These are phyloP conservation scores for Coffea humblotiana DNA, from an alignment of 305 asterid species.

Conservation along the genomic window DNA sequence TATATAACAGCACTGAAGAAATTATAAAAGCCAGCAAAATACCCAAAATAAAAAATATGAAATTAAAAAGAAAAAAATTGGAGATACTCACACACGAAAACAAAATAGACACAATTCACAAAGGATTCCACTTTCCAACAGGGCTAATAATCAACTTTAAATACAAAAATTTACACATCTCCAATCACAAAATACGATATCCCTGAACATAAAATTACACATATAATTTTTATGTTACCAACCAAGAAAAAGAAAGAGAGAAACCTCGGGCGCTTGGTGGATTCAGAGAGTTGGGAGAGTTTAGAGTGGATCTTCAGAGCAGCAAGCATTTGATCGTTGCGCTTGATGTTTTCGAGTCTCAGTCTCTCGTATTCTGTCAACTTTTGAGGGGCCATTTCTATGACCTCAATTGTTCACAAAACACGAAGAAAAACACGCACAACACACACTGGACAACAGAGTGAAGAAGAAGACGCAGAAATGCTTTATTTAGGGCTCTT, in stretches of 20 bases:
- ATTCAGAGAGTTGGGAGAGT: slow-evolving; percentile 48
- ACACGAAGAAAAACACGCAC: background rate
- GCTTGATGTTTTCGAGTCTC: slow-evolving; percentile 77
- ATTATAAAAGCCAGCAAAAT: background rate
- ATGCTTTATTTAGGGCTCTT: background rate
- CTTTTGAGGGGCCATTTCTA: slow-evolving; percentile 38
- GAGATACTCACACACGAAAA: background rate
- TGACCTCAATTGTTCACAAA: background rate
- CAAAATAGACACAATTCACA: background rate
- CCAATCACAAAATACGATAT: background rate
- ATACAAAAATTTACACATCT: background rate
- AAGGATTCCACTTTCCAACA: background rate
- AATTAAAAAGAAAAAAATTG: background rate
- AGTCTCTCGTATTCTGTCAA: slow-evolving; percentile 73
- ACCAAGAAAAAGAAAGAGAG: background rate
- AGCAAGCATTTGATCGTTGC: slow-evolving; percentile 76
- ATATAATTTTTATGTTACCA: too few species aligned
- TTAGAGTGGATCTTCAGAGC: slow-evolving; percentile 73
- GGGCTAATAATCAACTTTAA: too few species aligned
- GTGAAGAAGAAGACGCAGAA: background rate
- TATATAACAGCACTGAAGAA: background rate
- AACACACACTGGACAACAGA: background rate
- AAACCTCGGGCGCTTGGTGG: slow-evolving; percentile 54
- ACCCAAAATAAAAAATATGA: background rate
- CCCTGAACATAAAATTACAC: too few species aligned